Evolutionary conservation across 768 basidiomycete genomes (phyloP).

Genomic region (Mycena amicta): DNA sequence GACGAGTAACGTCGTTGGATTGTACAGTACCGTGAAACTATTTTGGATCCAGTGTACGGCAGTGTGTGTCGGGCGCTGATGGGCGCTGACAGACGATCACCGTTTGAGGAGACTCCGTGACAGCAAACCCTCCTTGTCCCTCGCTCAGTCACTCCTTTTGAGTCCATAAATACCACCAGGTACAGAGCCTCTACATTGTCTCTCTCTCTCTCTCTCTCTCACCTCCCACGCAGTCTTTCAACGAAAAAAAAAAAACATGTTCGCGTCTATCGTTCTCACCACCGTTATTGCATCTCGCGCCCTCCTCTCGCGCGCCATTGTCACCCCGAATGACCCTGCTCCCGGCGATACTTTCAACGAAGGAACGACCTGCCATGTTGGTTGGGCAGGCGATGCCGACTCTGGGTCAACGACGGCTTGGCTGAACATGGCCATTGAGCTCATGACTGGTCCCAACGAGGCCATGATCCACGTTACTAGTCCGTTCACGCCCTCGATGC

Average conservation of each 20-base stretch:
- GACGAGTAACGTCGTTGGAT: no score
- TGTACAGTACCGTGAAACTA: no score
- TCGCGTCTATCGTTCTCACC: conserved; percentile 38
- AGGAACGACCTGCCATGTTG: conserved; percentile 56
- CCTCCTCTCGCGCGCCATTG: conserved; percentile 54
- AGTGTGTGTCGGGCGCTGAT: no score
- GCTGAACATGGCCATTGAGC: conserved; percentile 73
- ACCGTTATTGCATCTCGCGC: conserved; percentile 40
- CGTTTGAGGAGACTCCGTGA: conserved; percentile 13
- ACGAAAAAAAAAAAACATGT: conserved; percentile 44
- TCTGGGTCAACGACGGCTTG: conserved; percentile 51
- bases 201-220: background rate
- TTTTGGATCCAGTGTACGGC: no score
- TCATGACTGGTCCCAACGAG: conserved; percentile 80
- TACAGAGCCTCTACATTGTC: background rate
- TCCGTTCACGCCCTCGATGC: conserved; percentile 37
- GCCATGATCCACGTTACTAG: conserved; percentile 69
- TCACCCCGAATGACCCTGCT: conserved; percentile 58
- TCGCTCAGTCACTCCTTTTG: conserved; percentile 10
- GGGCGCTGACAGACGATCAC: no score
- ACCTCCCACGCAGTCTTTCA: background rate
- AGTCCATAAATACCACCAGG: conserved; percentile 16
- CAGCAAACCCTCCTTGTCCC: conserved; percentile 8
- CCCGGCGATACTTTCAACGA: conserved; percentile 61
- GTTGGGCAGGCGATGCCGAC: conserved; percentile 58